These are phyloP conservation scores for Gentiana macrophylla DNA, from an alignment of 257 asterid genomes.

Conservation along the genomic window DNA sequence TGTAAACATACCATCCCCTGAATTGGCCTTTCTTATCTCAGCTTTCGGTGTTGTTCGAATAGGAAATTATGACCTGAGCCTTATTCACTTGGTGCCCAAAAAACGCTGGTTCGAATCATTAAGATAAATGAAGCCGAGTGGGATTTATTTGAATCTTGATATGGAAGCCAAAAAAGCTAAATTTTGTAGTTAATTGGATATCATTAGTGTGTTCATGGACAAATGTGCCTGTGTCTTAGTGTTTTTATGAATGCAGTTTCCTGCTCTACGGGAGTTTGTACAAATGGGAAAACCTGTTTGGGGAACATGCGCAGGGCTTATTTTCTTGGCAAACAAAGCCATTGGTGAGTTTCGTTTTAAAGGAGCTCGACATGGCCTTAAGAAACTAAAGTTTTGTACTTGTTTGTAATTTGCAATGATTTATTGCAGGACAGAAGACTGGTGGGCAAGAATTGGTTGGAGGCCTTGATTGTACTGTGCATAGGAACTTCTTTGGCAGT, in stretches of 20 bases:
- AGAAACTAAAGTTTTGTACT: constrained; percentile 4
- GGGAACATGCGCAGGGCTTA: constrained; percentile 99
- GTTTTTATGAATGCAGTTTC: constrained; percentile 54
- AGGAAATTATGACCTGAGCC: too few relatives aligned
- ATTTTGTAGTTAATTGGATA: constrained; percentile 1
- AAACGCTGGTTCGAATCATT: too few relatives aligned
- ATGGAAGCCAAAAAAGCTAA: too few relatives aligned
- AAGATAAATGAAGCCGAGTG: too few relatives aligned
- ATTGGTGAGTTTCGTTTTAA: constrained; percentile 33
- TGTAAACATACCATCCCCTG: too few relatives aligned
- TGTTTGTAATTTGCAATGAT: constrained; percentile 6
- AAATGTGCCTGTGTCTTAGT: not conserved
- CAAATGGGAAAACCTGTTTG: constrained; percentile 91
- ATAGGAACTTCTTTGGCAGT: constrained; percentile 84
- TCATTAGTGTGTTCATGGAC: not conserved
- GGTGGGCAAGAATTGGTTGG: constrained; percentile 97
- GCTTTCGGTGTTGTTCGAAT: too few relatives aligned
- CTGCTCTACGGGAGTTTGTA: constrained; percentile 87
- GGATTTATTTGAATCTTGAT: not conserved
- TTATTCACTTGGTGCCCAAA: too few relatives aligned
- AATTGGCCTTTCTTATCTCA: too few relatives aligned
- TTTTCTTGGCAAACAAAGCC: constrained; percentile 86
- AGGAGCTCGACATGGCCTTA: not conserved
- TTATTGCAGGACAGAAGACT: constrained; percentile 59
- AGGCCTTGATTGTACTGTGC: constrained; percentile 91